phyloP scores from a whole-genome alignment of 306 rosid genomes.

The Boehmeria nivea region DNA sequence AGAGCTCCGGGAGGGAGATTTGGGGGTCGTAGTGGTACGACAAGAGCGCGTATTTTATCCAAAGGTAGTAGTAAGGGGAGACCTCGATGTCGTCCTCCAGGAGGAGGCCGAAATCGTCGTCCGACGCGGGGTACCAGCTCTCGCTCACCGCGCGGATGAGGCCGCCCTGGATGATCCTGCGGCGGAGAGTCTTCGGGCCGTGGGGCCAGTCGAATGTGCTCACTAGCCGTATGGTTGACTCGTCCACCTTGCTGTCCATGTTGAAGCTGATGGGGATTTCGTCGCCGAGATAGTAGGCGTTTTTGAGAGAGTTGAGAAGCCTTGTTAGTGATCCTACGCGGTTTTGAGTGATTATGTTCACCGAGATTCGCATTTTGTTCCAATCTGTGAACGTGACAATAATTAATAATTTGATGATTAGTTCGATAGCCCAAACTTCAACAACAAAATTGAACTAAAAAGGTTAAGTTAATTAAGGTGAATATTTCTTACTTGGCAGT shows the following conservation, averaged over 20 bases:
- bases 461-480: not conserved
- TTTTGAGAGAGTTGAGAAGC: constrained; percentile 72
- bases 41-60: constrained; percentile 93
- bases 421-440: too few species aligned
- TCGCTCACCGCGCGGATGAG: constrained; percentile 92
- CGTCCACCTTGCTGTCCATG: constrained; percentile 90
- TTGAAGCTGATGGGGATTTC: constrained; percentile 78
- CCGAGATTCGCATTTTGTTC: constrained; percentile 69
- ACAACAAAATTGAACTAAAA: constrained; percentile 1
- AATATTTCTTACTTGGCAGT: constrained; percentile 72
- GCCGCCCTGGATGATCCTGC: constrained; percentile 97
- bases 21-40: constrained; percentile 89
- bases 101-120: constrained; percentile 76
- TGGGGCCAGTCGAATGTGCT: constrained; percentile 83
- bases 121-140: constrained; percentile 93
- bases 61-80: constrained; percentile 85
- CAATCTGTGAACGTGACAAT: constrained; percentile 48
- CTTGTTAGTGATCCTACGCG: constrained; percentile 62
- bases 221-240: constrained; percentile 59
- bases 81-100: constrained; percentile 95
- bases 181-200: constrained; percentile 75
- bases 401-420: too few species aligned
- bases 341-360: constrained; percentile 86
- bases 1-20: constrained; percentile 72
- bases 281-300: constrained; percentile 87